phyloP scores from a whole-genome alignment of 192 early-diverging fungal genomes.

The Linnemannia hyalina region DNA sequence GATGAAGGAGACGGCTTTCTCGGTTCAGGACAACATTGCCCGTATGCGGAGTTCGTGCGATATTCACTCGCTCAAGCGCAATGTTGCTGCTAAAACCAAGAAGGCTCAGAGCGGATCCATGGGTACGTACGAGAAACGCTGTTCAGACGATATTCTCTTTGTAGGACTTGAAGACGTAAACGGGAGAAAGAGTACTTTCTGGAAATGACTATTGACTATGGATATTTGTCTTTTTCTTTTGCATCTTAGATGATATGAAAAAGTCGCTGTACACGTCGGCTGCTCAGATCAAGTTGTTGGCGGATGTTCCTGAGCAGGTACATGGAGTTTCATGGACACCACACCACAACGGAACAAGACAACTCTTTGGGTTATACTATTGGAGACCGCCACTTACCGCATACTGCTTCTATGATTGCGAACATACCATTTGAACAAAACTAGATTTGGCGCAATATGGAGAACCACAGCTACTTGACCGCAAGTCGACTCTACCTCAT shows the following conservation, averaged over 20 bases:
- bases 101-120: conserved; percentile 59
- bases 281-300: conserved; percentile 85
- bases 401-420: background rate
- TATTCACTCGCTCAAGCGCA: conserved; percentile 64
- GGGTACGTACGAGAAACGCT: conserved; percentile 33
- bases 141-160: background rate
- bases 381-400: background rate
- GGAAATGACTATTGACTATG: background rate
- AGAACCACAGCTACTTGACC: conserved; percentile 75
- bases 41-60: conserved; percentile 70
- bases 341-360: background rate
- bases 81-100: conserved; percentile 54
- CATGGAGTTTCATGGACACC: background rate
- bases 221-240: background rate
- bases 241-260: conserved; percentile 67
- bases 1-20: conserved; percentile 72
- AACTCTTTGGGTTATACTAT: background rate
- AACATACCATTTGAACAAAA: background rate
- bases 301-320: conserved; percentile 91
- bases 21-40: conserved; percentile 69
- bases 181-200: background rate
- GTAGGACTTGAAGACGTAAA: background rate
- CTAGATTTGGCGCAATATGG: conserved; percentile 87
- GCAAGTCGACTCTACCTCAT: conserved; percentile 79
- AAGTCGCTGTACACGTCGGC: conserved; percentile 74